Evolutionary conservation across 768 basidiomycete species (phyloP), one percentile per base, ranked within the genome.

Genomic region (Termitomyces sp.): DNA sequence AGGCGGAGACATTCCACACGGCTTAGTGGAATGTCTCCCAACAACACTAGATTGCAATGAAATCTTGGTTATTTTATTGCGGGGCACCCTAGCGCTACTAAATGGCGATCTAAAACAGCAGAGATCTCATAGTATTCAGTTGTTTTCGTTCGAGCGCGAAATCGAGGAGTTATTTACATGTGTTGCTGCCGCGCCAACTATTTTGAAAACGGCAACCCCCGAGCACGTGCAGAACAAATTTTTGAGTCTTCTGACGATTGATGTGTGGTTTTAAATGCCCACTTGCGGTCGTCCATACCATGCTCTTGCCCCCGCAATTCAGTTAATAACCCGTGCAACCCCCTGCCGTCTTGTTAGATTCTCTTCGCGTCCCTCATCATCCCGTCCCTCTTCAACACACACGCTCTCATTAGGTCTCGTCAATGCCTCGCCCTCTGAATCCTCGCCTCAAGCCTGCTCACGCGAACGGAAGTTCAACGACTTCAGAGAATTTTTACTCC

Each of bases 401-500:
- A 36, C 64, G n/a, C 32, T 54, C 56, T 36, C 61, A 33, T 18
- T 54, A 26, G 61, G 38, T 45, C 18, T 26, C 43, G 52, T 44
- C 50, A 58, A 53, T 26, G 52, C 40, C 12, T n/a, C 36, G n/a
- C 59, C 32, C 16, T 36, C 58, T 14, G 40, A 47, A 46, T 36
- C 58, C 14, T 58, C 56, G 22, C 57, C 61, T n/a, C 56, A 55
- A n/a, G 51, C 56, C 13, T 52, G 35, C 60, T 42, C 62, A 18
- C 60, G 59, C 40, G 40, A 65, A 32, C 54, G 51, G 28, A 66
- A 63, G 50, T 52, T 70, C 28, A 59, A 61, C 2, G 70, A 73
- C 45, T 69, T 77, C 36, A 65, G 63, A 32, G 58, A 71, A 38
- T 68, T 68, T 16, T 63, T 83, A 57, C 64, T 68, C 1, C 69